Evolutionary conservation across 495 filamentous ascomycete species (phyloP), one percentile per base, ranked within the genome.

Genomic region (Penicillium canariense): DNA sequence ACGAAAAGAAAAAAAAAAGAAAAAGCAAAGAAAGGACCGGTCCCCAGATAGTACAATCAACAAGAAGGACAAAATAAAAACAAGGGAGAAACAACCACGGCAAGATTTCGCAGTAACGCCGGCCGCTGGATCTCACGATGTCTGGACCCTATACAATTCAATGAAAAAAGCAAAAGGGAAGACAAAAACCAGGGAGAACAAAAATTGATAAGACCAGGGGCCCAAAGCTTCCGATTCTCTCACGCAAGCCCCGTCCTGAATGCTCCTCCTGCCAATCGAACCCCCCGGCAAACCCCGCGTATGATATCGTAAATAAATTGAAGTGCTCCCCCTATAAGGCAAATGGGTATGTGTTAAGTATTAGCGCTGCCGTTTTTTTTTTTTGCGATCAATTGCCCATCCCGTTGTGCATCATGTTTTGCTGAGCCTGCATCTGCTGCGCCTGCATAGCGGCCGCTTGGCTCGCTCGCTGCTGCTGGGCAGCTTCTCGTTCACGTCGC

Each of bases 351-450:
- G 3, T 14, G 18, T 42, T 5, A 5, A 39, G 18, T 11, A 10
- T 22, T 8, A 39, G 18, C 36, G 4, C 8, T 22, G 17, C n/a
- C 36, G 12, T 22, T 34, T 14, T 9, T 34, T 8, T 34, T 34
- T 14, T 14, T 40, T 17, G n/a, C 17, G 28, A 48, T 48, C 60
- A 74, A 34, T 69, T 72, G 10, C 71, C 69, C 71, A 76, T 75
- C 20, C 72, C 74, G 55, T 74, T 74, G 32, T 76, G 72, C 76
- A 74, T 77, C 68, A 76, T 76, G 47, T 71, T 74, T 49, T 77
- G 74, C 26, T 73, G 68, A 43, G 72, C 74, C 47, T 74, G 76
- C 52, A 80, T 74, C 51, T 76, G 70, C 55, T 76, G 73, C 45
- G 68, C 72, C 44, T 78, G 66, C 38, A 68, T 65, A 0, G 67